Base-by-base conservation (phyloP, 2,329 filamentous ascomycete genomes). In the Nothopassalora personata region DNA sequence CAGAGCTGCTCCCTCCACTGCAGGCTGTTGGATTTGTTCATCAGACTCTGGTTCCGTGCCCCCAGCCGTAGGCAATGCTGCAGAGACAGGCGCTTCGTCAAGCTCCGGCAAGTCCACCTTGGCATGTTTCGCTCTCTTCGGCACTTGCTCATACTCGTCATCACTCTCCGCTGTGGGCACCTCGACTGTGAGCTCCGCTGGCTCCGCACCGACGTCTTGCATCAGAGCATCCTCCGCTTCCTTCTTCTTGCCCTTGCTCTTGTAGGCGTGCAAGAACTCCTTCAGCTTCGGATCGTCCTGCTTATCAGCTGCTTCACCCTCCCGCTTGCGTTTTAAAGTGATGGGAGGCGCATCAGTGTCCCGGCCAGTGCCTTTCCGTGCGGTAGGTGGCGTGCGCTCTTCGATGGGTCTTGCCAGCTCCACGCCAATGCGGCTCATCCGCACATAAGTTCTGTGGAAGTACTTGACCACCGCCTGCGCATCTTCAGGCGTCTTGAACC, bases 371-470 rank as follows among this genome's bases (percentile, higher is more conserved):
- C 31, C 66, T 27, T 51, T 54, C 56, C 52, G 56, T 13, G 64
- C 64, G n/a, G 59, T 62, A 11, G 59, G 64, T 31, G 60, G 48
- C 49, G 57, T 59, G 6, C 63, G 83, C 72, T 79, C 68, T 39
- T 66, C 64, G 45, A 95, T 89, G 60, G 94, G 88, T 73, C 84
- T 87, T 58, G 94, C 94, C 70, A 94, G 79, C 77, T 97, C 92
- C 62, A 97, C 94, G 31, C 82, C 83, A 69, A 99, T 91, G 79
- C 88, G 95, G 59, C 92, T 96, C 89, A 97, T 94, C 68, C 91
- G 90, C 69, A 99, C 91, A 76, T 91, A 99, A 64, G 92, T 88
- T 73, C 85, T 90, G 80, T 99, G 92, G 81, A 97, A 97, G 79
- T 96, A 96, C 75, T 90, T 92, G 73, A 95, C 89, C 48, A 94